Evolutionary conservation across 306 rosid species (phyloP).

Genomic region (Fragaria vesca): DNA sequence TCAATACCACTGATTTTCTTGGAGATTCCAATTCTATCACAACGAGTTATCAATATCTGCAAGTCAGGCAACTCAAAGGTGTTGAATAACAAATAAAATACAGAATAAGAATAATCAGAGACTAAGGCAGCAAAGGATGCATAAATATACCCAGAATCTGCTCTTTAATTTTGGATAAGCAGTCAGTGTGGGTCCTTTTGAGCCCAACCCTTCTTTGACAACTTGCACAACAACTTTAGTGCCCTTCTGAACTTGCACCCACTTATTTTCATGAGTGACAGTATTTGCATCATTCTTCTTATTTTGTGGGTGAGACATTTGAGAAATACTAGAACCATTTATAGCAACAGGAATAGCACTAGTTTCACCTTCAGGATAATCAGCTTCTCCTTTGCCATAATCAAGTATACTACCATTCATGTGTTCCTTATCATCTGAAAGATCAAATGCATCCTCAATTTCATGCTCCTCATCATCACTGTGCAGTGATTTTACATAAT

Average conservation of each 20-base stretch:
- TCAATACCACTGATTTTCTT: constrained; percentile 75
- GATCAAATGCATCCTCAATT: constrained; percentile 68
- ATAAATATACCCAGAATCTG: constrained; percentile 87
- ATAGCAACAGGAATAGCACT: constrained; percentile 34
- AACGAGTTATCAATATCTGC: constrained; percentile 70
- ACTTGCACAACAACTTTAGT: constrained; percentile 94
- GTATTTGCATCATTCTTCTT: constrained; percentile 34
- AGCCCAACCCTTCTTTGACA: constrained; percentile 91
- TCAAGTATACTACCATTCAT: constrained; percentile 54
- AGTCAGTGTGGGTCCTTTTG: constrained; percentile 85
- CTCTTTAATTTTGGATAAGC: constrained; percentile 85
- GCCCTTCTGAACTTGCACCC: constrained; percentile 79
- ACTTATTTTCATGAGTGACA: constrained; percentile 49
- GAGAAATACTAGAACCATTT: constrained; percentile 51
- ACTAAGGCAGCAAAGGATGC: not conserved
- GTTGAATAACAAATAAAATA: constrained; percentile 20
- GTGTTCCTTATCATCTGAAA: constrained; percentile 58
- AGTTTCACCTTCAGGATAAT: constrained; percentile 51
- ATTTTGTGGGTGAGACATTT: constrained; percentile 46
- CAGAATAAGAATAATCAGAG: not conserved
- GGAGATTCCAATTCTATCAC: constrained; percentile 80
- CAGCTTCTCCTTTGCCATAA: constrained; percentile 61
- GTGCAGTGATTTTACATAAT: constrained; percentile 41
- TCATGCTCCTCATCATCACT: constrained; percentile 64
- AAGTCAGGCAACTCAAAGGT: constrained; percentile 34